Conservation (phyloP, 2,329 filamentous ascomycete genomes). For the Gnomoniopsis smithogilvyi region DNA sequence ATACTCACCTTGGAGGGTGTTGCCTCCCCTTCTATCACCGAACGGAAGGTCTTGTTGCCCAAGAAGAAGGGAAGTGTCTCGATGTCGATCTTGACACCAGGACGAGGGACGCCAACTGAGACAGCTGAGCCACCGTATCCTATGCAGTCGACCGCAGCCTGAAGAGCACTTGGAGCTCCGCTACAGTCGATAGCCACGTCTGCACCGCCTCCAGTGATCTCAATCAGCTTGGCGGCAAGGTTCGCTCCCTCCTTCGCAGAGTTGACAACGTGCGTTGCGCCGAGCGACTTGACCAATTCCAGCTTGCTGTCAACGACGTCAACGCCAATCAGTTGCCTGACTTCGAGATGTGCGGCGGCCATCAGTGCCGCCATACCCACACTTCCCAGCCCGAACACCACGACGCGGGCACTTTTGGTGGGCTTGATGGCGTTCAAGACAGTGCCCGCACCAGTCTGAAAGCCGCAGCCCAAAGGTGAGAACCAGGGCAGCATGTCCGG, state of each 20-base stretch:
- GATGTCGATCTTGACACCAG: conserved; percentile 24
- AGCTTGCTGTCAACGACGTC: conserved; percentile 40
- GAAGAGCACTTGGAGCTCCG: conserved; percentile 26
- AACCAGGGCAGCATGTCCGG: conserved; percentile 27
- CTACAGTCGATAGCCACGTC: conserved; percentile 30
- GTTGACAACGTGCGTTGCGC: conserved; percentile 40
- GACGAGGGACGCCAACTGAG: conserved; percentile 30
- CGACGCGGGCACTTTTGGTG: conserved; percentile 26
- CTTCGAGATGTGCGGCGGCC: conserved; percentile 29
- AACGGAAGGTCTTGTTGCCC: conserved; percentile 28
- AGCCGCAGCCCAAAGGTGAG: conserved; percentile 39
- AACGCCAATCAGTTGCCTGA: conserved; percentile 38
- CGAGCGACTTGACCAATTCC: conserved; percentile 38
- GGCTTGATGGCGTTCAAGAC: conserved; percentile 33
- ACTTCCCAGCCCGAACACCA: conserved; percentile 36
- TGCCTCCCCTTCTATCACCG: conserved; percentile 31
- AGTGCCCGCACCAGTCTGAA: conserved; percentile 40
- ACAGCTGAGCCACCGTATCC: conserved; percentile 28
- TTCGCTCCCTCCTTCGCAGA: conserved; percentile 24
- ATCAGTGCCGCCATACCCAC: conserved; percentile 38
- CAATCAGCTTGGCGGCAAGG: conserved; percentile 26
- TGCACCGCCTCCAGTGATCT: conserved; percentile 26
- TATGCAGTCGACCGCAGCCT: conserved; percentile 27
- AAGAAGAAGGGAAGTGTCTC: conserved; percentile 25
- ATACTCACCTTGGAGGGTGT: conserved; percentile 23